phyloP scores from a whole-genome alignment of 2,329 filamentous ascomycete genomes.

The Sporothrix variecibatus region DNA sequence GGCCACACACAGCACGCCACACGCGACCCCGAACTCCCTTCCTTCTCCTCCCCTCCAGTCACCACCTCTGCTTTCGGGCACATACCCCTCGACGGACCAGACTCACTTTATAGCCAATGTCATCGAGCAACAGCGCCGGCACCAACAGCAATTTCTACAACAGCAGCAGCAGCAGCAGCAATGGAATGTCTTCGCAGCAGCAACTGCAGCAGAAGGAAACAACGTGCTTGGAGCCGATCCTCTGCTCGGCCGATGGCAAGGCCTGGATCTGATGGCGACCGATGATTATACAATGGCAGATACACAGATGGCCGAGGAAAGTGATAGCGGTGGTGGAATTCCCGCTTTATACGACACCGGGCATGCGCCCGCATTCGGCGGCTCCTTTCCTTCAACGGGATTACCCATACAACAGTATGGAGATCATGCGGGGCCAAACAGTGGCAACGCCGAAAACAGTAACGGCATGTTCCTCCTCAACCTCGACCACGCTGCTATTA shows the following conservation, averaged over 20 bases:
- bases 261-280: slow-evolving; percentile 30
- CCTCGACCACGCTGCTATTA: neutral
- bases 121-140: neutral
- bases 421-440: neutral
- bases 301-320: neutral
- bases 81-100: neutral
- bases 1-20: neutral
- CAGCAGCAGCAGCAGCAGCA: slow-evolving; percentile 21
- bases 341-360: neutral
- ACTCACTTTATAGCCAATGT: neutral
- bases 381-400: neutral
- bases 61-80: neutral
- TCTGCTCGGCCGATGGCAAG: slow-evolving; percentile 34
- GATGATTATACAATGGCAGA: slow-evolving; percentile 27
- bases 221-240: slow-evolving; percentile 6
- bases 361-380: neutral
- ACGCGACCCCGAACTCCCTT: neutral
- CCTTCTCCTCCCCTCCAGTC: neutral
- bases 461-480: neutral
- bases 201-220: slow-evolving; percentile 20
- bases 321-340: neutral
- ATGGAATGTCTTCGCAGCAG: slow-evolving; percentile 14
- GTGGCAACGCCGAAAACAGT: neutral
- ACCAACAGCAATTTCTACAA: neutral
- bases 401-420: neutral